These are phyloP conservation scores for Coemansia sp. DNA, from an alignment of 192 early-diverging fungal genomes.

Conservation along the genomic window DNA sequence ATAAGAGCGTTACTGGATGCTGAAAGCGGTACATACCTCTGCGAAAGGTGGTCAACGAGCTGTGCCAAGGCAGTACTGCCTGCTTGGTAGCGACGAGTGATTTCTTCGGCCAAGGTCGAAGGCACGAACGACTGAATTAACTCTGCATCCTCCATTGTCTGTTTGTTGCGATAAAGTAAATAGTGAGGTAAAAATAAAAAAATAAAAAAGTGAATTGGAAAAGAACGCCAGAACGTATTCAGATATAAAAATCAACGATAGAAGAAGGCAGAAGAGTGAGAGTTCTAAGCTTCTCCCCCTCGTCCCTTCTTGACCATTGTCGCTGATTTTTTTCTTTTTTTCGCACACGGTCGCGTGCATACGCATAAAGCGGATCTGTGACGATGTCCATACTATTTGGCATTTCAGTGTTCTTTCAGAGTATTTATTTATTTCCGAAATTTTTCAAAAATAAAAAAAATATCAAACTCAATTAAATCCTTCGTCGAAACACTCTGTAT, in stretches of 20 bases:
- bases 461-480: neutral
- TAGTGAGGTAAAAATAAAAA: neutral
- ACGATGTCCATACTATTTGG: neutral
- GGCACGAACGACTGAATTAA: conserved; percentile 36
- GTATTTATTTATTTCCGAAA: neutral
- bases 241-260: neutral
- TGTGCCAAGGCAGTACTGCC: conserved; percentile 30
- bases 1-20: neutral
- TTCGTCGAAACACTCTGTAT: neutral
- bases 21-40: conserved; percentile 27
- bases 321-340: neutral
- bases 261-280: neutral
- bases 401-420: neutral
- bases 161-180: neutral
- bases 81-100: conserved; percentile 28
- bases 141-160: conserved; percentile 4
- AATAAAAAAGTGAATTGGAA: neutral
- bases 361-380: neutral
- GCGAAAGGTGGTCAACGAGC: conserved; percentile 43
- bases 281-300: neutral
- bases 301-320: neutral
- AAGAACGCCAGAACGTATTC: neutral
- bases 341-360: neutral
- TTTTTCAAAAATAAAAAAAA: neutral
- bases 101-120: conserved; percentile 34